These are phyloP conservation scores for Passalora sequoiae DNA, from an alignment of 2,329 filamentous ascomycete species.

Conservation along the genomic window DNA sequence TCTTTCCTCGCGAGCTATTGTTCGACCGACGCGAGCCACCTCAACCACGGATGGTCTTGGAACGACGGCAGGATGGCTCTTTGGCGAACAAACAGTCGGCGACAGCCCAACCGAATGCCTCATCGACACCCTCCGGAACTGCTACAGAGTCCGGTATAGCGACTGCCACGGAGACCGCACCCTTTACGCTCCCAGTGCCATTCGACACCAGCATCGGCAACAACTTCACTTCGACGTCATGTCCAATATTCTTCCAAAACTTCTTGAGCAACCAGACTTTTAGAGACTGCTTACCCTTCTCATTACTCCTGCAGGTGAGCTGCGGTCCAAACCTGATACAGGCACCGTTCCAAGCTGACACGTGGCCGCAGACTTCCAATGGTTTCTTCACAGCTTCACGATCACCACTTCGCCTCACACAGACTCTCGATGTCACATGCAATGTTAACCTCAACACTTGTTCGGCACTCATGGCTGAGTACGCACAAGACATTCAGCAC, in stretches of 20 bases:
- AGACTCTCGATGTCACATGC: constrained; percentile 75
- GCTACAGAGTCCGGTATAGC: constrained; percentile 15
- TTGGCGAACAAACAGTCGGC: constrained; percentile 14
- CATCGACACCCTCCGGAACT: constrained; percentile 14
- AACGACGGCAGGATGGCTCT: constrained; percentile 21
- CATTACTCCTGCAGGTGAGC: constrained; percentile 71
- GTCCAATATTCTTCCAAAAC: constrained; percentile 61
- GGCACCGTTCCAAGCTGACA: background rate
- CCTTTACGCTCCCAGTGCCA: constrained; percentile 35
- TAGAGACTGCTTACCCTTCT: constrained; percentile 72
- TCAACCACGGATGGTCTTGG: constrained; percentile 21
- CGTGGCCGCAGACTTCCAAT: constrained; percentile 76
- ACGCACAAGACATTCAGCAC: constrained; percentile 61
- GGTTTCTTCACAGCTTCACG: constrained; percentile 77
- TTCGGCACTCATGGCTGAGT: constrained; percentile 55
- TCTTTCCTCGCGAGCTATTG: constrained; percentile 20
- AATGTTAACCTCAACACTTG: constrained; percentile 62
- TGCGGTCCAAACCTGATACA: background rate
- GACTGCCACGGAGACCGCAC: constrained; percentile 21
- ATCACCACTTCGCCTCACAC: constrained; percentile 66
- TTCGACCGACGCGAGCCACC: constrained; percentile 29
- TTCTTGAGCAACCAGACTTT: constrained; percentile 65
- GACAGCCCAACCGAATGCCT: constrained; percentile 11
- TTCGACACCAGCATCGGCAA: constrained; percentile 48
- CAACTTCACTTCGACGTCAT: constrained; percentile 51